phyloP scores from a whole-genome alignment of 2,329 filamentous ascomycete species.

The Fonsecaea multimorphosa region DNA sequence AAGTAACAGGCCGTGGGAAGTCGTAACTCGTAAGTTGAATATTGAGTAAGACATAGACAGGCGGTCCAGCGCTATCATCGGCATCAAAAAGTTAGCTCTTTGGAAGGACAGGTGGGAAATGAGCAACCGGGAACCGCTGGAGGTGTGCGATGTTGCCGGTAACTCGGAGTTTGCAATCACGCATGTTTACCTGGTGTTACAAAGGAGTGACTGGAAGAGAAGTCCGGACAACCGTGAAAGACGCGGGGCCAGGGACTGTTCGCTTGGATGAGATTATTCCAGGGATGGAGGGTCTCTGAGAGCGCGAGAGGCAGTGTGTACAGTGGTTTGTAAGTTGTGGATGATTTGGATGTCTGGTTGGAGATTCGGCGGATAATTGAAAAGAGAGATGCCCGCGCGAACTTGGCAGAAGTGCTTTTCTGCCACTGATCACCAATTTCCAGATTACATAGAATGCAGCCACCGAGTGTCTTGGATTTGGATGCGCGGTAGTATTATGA shows the following conservation, averaged over 20 bases:
- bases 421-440: background rate
- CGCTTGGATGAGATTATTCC: background rate
- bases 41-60: constrained; percentile 36
- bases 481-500: background rate
- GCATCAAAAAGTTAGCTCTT: constrained; percentile 18
- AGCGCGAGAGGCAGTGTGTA: background rate
- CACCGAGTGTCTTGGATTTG: background rate
- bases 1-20: constrained; percentile 28
- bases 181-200: constrained; percentile 30
- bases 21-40: constrained; percentile 30
- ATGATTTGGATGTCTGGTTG: constrained; percentile 4
- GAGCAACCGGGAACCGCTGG: constrained; percentile 1
- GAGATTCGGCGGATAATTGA: constrained; percentile 1
- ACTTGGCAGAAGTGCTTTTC: background rate
- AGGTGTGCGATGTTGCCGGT: background rate
- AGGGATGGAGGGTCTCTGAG: background rate
- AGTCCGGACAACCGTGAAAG: constrained; percentile 14
- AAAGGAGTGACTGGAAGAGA: constrained; percentile 37
- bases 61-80: constrained; percentile 34
- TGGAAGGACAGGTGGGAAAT: background rate
- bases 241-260: background rate
- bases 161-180: constrained; percentile 1
- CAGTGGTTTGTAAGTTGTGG: constrained; percentile 8
- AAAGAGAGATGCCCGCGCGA: background rate
- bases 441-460: background rate